These are phyloP conservation scores for Exophiala viscosa DNA, from an alignment of 2,329 filamentous ascomycete genomes.

Conservation along the genomic window DNA sequence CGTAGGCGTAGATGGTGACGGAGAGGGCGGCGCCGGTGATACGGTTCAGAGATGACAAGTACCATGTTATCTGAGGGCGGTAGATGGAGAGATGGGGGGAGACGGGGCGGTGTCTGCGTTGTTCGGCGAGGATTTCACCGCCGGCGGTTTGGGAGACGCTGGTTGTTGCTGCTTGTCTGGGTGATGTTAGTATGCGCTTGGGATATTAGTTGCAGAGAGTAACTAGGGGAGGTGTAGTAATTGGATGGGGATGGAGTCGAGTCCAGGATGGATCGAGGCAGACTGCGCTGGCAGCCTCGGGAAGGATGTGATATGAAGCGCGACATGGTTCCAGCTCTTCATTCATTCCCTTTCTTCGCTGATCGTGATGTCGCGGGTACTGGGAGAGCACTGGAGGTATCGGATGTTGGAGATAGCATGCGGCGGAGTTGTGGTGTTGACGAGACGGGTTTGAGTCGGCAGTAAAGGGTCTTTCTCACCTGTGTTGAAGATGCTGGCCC, in stretches of 20 bases:
- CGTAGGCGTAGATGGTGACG: constrained; percentile 74
- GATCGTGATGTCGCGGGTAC: too few relatives aligned
- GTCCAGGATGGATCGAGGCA: too few relatives aligned
- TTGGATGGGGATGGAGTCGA: too few relatives aligned
- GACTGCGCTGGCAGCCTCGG: too few relatives aligned
- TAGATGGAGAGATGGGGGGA: constrained; percentile 85
- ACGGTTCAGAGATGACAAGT: constrained; percentile 71
- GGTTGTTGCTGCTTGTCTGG: constrained; percentile 31
- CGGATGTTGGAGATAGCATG: too few relatives aligned
- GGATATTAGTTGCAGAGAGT: background rate
- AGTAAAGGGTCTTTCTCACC: constrained; percentile 33
- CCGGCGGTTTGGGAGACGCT: constrained; percentile 56
- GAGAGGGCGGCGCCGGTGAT: constrained; percentile 74
- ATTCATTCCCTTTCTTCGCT: too few relatives aligned
- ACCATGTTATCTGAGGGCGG: constrained; percentile 80
- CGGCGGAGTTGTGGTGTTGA: too few relatives aligned
- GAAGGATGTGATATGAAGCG: too few relatives aligned
- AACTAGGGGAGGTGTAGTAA: background rate
- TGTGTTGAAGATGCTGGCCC: constrained; percentile 42
- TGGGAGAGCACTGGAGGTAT: too few relatives aligned
- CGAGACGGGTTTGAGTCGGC: background rate
- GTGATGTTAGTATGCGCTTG: background rate
- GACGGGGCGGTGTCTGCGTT: constrained; percentile 77
- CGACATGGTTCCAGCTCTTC: too few relatives aligned
- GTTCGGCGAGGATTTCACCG: constrained; percentile 67